Evolutionary conservation across 2,329 filamentous ascomycete genomes (phyloP), one percentile per base, ranked within the genome.

Genomic region (Neofusicoccum cordaticola): DNA sequence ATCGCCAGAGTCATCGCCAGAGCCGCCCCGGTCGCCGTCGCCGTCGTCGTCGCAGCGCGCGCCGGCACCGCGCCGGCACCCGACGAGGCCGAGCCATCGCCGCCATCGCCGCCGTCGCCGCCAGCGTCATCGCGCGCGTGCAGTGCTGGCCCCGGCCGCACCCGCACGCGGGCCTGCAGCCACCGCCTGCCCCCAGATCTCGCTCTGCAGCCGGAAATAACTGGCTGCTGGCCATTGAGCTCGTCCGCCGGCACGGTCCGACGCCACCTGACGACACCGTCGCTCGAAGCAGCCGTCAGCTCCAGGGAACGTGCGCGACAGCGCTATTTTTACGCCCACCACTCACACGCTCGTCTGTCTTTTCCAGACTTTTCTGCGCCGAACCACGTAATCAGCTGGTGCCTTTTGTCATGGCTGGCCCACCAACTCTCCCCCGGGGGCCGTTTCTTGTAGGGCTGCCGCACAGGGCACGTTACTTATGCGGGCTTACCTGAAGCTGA

Each of bases 311-410:
- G 27, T 31, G 27, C 4, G 39, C 17, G 19, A 5, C 2, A 22
- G 56, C 27, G 56, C 56, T 60, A 60, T 60, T 60, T 60, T 60
- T 60, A 60, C 56, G 56, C 17, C 42, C 17, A 4, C 53, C 53
- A 58, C 37, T 93, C 72, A 90, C 93, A 75, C 92, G 90, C 5
- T 90, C 90, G 0, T 88, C 88, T 0, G 78, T 93, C 57, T 93
- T 93, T 74, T 91, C 89, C 71, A 86, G 90, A 45, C 81, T 93
- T 15, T 78, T 93, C 2, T 90, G 93, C 76, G 89, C 90, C 44
- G 71, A 80, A 90, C 69, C 91, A 89, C 72, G 90, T 60, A 60
- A 60, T 60, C 56, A 45, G 41, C 42, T 27, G 12, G 27, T 15
- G 15, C 39, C 53, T 9, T 58, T 47, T 60, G 56, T 60, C 56